These are phyloP conservation scores for Protoeuglena noctilucae DNA, from an alignment of 139 green algal genomes.

Conservation along the genomic window DNA sequence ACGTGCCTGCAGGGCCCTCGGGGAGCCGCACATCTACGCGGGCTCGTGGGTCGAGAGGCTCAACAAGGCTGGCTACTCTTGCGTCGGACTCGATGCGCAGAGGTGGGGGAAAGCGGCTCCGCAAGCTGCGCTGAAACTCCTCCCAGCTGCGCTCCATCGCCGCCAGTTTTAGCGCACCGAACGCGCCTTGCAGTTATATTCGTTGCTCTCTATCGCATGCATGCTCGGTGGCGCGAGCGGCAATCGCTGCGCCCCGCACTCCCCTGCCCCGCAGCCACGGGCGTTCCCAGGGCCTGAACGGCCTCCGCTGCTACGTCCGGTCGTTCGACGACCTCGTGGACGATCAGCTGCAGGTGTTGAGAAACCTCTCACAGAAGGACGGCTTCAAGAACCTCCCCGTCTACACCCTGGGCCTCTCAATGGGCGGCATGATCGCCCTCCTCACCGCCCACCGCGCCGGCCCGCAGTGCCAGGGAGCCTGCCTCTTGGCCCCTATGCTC, in stretches of 20 bases:
- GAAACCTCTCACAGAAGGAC: conserved; percentile 4
- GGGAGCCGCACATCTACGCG: conserved; percentile 25
- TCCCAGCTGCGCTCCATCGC: too few species aligned
- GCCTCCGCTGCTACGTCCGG: conserved; percentile 31
- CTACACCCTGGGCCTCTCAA: conserved; percentile 36
- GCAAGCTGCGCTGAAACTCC: too few species aligned
- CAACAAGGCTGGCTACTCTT: conserved; percentile 37
- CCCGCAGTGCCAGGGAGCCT: not conserved
- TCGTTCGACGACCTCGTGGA: conserved; percentile 40
- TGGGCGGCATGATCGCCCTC: conserved; percentile 50
- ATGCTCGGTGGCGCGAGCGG: too few species aligned
- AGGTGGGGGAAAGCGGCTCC: too few species aligned
- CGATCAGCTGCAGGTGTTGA: conserved; percentile 32
- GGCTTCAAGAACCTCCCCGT: conserved; percentile 17
- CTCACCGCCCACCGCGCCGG: not conserved
- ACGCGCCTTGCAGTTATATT: too few species aligned
- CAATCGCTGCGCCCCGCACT: too few species aligned
- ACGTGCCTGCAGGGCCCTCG: conserved; percentile 7
- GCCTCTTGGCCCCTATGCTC: conserved; percentile 49
- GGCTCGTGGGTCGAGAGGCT: conserved; percentile 41
- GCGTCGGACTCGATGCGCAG: not conserved
- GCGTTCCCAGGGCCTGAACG: conserved; percentile 23
- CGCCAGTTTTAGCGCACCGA: too few species aligned
- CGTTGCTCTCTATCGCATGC: too few species aligned
- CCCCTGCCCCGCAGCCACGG: too few species aligned